These are phyloP conservation scores for Echeveria elegans DNA, from an alignment of 164 flowering plant genomes.

Conservation along the genomic window DNA sequence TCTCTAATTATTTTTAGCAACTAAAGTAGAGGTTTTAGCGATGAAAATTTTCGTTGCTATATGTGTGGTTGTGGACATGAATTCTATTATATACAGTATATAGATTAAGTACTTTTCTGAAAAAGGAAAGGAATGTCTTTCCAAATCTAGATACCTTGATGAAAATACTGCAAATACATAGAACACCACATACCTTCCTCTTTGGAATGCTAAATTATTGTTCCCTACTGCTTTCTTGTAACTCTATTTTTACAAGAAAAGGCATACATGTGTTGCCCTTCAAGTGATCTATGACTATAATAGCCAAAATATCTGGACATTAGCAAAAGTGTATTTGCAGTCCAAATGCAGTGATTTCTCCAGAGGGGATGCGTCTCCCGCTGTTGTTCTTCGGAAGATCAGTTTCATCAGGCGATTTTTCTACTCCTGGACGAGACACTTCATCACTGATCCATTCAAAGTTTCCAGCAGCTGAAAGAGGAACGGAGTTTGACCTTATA, in stretches of 20 bases:
- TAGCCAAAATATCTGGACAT: background rate
- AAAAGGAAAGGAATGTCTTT: background rate
- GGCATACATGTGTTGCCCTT: background rate
- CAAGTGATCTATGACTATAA: background rate
- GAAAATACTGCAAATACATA: background rate
- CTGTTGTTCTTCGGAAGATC: slow-evolving; percentile 27
- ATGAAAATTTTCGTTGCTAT: too few species aligned
- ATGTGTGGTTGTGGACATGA: too few species aligned
- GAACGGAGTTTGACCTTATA: slow-evolving; percentile 76
- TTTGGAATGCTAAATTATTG: background rate
- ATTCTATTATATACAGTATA: too few species aligned
- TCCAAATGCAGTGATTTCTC: background rate
- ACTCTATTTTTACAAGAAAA: background rate
- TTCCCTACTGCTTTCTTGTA: background rate
- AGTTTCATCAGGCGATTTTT: slow-evolving; percentile 26
- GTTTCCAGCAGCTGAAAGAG: slow-evolving; percentile 46
- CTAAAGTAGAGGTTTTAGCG: too few species aligned
- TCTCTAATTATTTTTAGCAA: too few species aligned
- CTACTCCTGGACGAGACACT: slow-evolving; percentile 24
- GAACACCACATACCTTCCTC: background rate
- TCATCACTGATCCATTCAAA: slow-evolving; percentile 33
- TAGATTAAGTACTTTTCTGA: background rate
- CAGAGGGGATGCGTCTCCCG: slow-evolving; percentile 17
- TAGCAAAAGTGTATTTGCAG: background rate
- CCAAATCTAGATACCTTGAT: background rate